These are phyloP conservation scores for Claviceps sp. DNA, from an alignment of 2,329 filamentous ascomycete species.

Conservation along the genomic window DNA sequence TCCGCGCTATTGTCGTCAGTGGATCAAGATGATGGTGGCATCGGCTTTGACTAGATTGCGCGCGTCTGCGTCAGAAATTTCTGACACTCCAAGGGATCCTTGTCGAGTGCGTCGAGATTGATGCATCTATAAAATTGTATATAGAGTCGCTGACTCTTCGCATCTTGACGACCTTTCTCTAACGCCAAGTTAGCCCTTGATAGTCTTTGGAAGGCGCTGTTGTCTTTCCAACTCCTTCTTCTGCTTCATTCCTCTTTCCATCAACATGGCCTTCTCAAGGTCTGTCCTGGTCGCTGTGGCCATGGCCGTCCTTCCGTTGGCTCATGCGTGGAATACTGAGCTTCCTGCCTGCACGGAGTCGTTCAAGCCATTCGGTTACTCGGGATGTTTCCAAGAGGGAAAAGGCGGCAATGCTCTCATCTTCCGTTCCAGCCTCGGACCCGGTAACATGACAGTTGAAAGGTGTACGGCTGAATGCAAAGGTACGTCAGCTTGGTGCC, in stretches of 20 bases:
- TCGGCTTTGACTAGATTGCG: background rate
- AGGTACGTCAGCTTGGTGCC: slow-evolving; percentile 16
- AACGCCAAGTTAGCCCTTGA: background rate
- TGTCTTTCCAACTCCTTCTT: background rate
- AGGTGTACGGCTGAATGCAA: slow-evolving; percentile 36
- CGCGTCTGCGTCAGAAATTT: background rate
- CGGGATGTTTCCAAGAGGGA: slow-evolving; percentile 34
- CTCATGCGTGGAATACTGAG: slow-evolving; percentile 28
- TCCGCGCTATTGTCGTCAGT: background rate
- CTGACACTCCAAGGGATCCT: background rate
- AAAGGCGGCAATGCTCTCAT: slow-evolving; percentile 22
- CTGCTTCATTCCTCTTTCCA: background rate
- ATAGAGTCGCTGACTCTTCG: background rate
- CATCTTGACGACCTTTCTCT: background rate
- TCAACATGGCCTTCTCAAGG: slow-evolving; percentile 6
- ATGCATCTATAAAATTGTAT: background rate
- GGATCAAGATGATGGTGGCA: background rate
- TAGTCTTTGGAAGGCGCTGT: too few relatives aligned
- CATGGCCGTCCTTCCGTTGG: slow-evolving; percentile 19
- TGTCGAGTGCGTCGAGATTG: background rate
- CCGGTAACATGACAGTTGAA: slow-evolving; percentile 32
- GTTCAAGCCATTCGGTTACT: slow-evolving; percentile 33
- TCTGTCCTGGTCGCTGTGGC: slow-evolving; percentile 19
- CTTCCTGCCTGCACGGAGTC: slow-evolving; percentile 30
- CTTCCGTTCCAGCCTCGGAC: slow-evolving; percentile 26